Evolutionary conservation across 768 basidiomycete species (phyloP).

Genomic region (Tulasnella sp.): DNA sequence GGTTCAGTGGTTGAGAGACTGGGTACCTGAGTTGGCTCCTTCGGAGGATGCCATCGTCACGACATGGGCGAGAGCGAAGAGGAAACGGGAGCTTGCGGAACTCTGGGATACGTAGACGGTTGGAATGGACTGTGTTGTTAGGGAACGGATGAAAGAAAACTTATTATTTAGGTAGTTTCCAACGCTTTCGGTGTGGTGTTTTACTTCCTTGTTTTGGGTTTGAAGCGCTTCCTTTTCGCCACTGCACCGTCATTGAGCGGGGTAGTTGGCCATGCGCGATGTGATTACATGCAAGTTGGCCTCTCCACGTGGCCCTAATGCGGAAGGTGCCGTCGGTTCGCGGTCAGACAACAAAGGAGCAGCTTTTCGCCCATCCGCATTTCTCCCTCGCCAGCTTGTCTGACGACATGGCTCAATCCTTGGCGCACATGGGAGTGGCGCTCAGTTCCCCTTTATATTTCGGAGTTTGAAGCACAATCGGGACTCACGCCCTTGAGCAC

Average conservation of each 20-base stretch:
- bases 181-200: background rate
- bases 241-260: background rate
- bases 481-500: too few relatives aligned
- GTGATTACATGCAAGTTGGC: background rate
- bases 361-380: background rate
- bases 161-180: background rate
- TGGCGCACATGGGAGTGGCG: background rate
- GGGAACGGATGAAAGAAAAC: background rate
- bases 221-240: background rate
- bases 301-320: background rate
- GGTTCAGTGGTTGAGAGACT: constrained; percentile 47
- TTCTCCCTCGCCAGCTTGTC: background rate
- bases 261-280: background rate
- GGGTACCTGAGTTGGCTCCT: constrained; percentile 36
- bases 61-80: background rate
- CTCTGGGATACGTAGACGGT: background rate
- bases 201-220: background rate
- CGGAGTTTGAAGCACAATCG: too few relatives aligned
- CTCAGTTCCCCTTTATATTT: too few relatives aligned
- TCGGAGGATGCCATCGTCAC: background rate
- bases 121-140: too few relatives aligned
- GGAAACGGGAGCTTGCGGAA: background rate
- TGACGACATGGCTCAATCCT: background rate
- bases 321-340: background rate
- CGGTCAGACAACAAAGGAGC: background rate